Conservation (phyloP, 2,329 filamentous ascomycete species). For the Capronia americana region DNA sequence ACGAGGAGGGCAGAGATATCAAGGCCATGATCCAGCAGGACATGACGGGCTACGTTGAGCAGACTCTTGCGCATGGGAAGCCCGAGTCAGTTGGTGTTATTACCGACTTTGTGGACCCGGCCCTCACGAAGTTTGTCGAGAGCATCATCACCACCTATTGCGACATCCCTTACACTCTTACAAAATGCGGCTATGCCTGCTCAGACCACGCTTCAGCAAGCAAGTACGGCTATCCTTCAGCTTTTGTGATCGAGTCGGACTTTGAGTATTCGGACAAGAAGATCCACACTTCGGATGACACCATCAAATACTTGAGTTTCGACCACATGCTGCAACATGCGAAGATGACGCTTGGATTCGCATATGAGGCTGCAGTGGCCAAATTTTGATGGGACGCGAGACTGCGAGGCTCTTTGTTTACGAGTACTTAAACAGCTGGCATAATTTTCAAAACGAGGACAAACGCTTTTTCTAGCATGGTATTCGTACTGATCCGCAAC, state of each 20-base stretch:
- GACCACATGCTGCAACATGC: constrained; percentile 93
- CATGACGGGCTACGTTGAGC: constrained; percentile 90
- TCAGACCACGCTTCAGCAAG: constrained; percentile 73
- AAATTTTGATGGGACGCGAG: constrained; percentile 57
- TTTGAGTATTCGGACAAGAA: constrained; percentile 69
- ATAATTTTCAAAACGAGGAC: neutral
- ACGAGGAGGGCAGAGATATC: constrained; percentile 73
- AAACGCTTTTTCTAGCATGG: neutral
- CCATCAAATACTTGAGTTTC: constrained; percentile 75
- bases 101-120: constrained; percentile 84
- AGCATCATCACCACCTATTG: constrained; percentile 86
- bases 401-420: neutral
- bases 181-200: constrained; percentile 86
- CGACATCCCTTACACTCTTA: constrained; percentile 82
- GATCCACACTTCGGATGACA: constrained; percentile 76
- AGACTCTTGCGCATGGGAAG: constrained; percentile 80
- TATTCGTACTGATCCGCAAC: neutral
- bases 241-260: constrained; percentile 68
- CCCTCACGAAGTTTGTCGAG: constrained; percentile 89
- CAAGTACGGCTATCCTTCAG: constrained; percentile 69
- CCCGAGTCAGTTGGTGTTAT: constrained; percentile 90
- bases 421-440: neutral
- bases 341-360: constrained; percentile 79
- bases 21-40: constrained; percentile 99
- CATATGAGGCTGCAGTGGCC: constrained; percentile 82